Percentiles rank a stretch among this genome's conserved stretches.
Conservation (phyloP, 1,284 basidiomycete genomes). For the Rhizoctonia solani region DNA sequence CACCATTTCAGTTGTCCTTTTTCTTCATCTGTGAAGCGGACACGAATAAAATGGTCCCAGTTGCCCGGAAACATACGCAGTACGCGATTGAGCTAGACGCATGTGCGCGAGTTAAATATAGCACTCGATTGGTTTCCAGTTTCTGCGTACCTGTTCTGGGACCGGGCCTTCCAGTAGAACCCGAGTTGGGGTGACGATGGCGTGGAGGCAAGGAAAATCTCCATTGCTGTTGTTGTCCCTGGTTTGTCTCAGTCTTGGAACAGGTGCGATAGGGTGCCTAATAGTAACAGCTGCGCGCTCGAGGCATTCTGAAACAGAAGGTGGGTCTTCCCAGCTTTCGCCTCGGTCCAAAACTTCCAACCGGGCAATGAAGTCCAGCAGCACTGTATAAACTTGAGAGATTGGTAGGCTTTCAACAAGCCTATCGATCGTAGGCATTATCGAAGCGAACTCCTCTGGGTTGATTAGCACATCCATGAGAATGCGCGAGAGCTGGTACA, state of each 20-base stretch:
- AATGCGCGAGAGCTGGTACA: conserved; percentile 37
- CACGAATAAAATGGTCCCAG: conserved; percentile 63
- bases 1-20: conserved; percentile 52
- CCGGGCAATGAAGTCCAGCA: conserved; percentile 49
- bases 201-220: conserved; percentile 60
- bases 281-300: conserved; percentile 46
- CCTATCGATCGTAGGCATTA: conserved; percentile 48
- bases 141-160: conserved; percentile 52
- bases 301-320: conserved; percentile 58
- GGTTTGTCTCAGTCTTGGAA: conserved; percentile 37
- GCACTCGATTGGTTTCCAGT: background rate
- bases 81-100: conserved; percentile 58
- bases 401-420: conserved; percentile 50
- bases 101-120: background rate
- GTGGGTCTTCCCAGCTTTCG: conserved; percentile 46
- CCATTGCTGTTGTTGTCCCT: conserved; percentile 38
- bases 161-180: conserved; percentile 63
- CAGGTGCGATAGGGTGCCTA: conserved; percentile 39
- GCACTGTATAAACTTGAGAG: conserved; percentile 34
- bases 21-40: conserved; percentile 64
- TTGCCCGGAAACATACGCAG: conserved; percentile 45
- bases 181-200: conserved; percentile 62
- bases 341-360: conserved; percentile 55
- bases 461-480: conserved; percentile 54
- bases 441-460: conserved; percentile 47